Evolutionary conservation across 73 alveolate genomes (phyloP), one percentile per base, ranked within the genome.

Genomic region (Paramecium sexaurelia): DNA sequence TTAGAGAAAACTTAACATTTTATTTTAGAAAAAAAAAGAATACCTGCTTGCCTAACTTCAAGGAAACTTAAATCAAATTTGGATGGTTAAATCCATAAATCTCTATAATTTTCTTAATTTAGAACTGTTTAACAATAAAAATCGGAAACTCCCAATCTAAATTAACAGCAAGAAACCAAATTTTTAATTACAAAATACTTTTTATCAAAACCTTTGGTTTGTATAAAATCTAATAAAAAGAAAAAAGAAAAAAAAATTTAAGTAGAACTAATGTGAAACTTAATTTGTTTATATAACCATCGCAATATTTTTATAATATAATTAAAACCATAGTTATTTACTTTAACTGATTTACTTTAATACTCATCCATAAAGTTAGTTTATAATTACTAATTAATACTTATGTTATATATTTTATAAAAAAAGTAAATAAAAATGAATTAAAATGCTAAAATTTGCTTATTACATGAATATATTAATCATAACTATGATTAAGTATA

Each of bases 1-100:
- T 32, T 61, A 29, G 83, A 61, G n/a, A 29, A 61, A 61, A 61
- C 83, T 11, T 61, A 29, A 26, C 83, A 61, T 61, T 61, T 29
- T 24, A 10, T 11, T 0, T 29, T 7, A 10, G 83, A 61, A 32
- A 61, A 61, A 32, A 61, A 61, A 61, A 61, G 83, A 61, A 61
- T 61, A 26, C 83, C 83, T 13, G 83, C 45, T 13, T 61, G 83
- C 17, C 27, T 61, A 61, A 61, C 83, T 19, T 61, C 83, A 61
- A 19, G 83, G 10, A 61, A 32, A 26, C 43, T 61, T 29, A 61
- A 61, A 24, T 61, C 39, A 10, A 61, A 61, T n/a, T 26, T 61
- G 11, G 83, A 61, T 61, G 83, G 83, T 1, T 13, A 29, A 32
- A 32, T 61, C 43, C 43, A 61, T 29, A 61, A 61, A 61, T 61